Conservation (phyloP, 1,284 basidiomycete genomes). For the Earliella scabrosa region DNA sequence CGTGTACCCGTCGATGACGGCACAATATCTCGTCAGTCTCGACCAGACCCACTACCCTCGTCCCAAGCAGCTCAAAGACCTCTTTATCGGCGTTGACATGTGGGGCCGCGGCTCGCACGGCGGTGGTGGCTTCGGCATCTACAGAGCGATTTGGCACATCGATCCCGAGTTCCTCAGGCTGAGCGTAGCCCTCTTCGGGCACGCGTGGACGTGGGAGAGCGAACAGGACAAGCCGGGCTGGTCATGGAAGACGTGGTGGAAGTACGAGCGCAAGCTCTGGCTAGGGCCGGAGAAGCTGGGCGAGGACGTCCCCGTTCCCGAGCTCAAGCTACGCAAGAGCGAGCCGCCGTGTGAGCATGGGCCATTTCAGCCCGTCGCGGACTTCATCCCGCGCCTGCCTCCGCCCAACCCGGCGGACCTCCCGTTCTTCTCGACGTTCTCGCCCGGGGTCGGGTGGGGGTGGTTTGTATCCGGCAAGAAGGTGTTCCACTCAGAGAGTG, state of each 20-base stretch:
- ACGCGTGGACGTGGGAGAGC: constrained; percentile 79
- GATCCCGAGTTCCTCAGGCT: constrained; percentile 58
- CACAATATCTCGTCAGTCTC: constrained; percentile 59
- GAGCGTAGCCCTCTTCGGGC: constrained; percentile 75
- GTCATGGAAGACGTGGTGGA: constrained; percentile 75
- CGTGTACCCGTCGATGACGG: constrained; percentile 52
- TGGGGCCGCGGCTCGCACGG: constrained; percentile 79
- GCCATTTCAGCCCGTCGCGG: constrained; percentile 53
- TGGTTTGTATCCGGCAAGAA: constrained; percentile 71
- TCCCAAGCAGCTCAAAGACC: constrained; percentile 54
- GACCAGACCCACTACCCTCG: constrained; percentile 37
- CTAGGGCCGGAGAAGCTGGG: constrained; percentile 50
- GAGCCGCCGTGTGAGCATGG: constrained; percentile 55
- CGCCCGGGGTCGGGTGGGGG: constrained; percentile 63
- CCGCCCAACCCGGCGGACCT: constrained; percentile 59
- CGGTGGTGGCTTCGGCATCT: constrained; percentile 69
- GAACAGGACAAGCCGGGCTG: constrained; percentile 60
- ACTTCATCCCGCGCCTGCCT: constrained; percentile 54
- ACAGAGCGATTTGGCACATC: constrained; percentile 67
- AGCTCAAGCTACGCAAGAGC: constrained; percentile 26
- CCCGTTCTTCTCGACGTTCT: constrained; percentile 67
- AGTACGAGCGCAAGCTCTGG: constrained; percentile 70
- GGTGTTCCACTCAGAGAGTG: constrained; percentile 48
- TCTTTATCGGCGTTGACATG: constrained; percentile 77
- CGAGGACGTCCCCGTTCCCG: constrained; percentile 49